Evolutionary conservation across 306 rosid species (phyloP), one percentile per base, ranked within the genome.

Genomic region (Heteromeles arbutifolia): DNA sequence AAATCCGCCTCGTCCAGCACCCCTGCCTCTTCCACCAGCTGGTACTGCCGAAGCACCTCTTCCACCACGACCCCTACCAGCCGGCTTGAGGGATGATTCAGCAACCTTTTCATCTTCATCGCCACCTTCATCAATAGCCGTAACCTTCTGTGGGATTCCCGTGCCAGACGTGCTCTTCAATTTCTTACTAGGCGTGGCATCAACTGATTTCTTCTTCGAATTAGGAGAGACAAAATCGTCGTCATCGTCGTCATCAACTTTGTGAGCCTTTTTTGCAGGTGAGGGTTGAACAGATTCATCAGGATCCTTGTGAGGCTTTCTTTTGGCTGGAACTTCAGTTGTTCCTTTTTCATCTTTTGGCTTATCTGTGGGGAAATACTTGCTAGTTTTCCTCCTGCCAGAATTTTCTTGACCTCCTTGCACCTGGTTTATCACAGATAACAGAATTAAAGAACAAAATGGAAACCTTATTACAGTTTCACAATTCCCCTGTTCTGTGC

Each of bases 1-100:
- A 85, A 90, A 92, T 34, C 97, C 98, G 78, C 97, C 92, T 66
- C 97, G 89, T 11, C 98, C 98, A 66, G 85, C 86, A 2, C 97
- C 98, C 81, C 97, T 91, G 67, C 96, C 98, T 77, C 96, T 88
- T 83, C 96, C 96, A 78, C 91, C 84, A 84, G 88, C 62, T 44
- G 98, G 58, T 65, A 74, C 81, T 6, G 74, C 82, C 1, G 90
- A 71, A 57, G 91, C 72, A 79, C 97, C 93, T 84, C 90, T 88
- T 80, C 95, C 96, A 54, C 94, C 96, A 48, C 85, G 88, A 65
- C 96, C 96, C 84, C 93, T 87, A 77, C 98, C 97, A 70, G 81
- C 86, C 67, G 96, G 82, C 79, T 87, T 90, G 65, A n/a, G 72
- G 53, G 86, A 84, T 67, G 86, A 11, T 31, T 56, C 87, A 0